Evolutionary conservation across 306 rosid species (phyloP), one percentile per base, ranked within the genome.

Genomic region (Astragalus membranaceus): DNA sequence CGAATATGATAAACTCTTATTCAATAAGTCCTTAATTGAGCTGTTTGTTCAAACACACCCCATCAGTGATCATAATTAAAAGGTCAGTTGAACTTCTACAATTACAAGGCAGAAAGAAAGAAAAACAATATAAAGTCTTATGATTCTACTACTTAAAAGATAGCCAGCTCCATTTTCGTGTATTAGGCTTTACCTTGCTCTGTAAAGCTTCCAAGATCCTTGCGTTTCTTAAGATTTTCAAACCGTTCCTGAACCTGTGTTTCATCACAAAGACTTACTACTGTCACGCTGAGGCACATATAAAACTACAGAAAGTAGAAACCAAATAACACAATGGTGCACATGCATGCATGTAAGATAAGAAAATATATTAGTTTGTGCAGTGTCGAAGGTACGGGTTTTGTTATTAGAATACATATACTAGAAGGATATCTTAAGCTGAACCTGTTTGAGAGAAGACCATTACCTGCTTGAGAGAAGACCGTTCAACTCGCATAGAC

Each of bases 401-500:
- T 35, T 32, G 10, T 58, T 37, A 67, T 60, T 59, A 53, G n/a
- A 58, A 26, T 23, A 32, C 39, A 53, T 36, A 44, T 59, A 49
- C 20, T 58, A 48, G 51, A 60, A 52, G 30, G 49, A 59, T 72
- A 42, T 58, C 48, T 43, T 11, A 29, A 15, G 60, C 48, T 35
- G 29, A 49, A 89, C 97, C 97, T 95, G 99, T 41, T 88, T n/a
- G 26, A 95, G 93, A 75, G 95, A 87, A 75, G 99, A 97, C 12
- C 93, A 88, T 74, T 53, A 89, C 97, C 97, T 95, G 99, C 35
- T 88, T n/a, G 26, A 95, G 93, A 77, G 95, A 87, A 75, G 99
- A 97, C 12, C 93, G 88, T 74, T 95, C 97, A 36, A 89, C 96
- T 76, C 96, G 82, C 99, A 95, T 95, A 66, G 99, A 95, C 99